These are phyloP conservation scores for Phytophthora foliorum DNA, from an alignment of 352 stramenopile genomes.

Conservation along the genomic window DNA sequence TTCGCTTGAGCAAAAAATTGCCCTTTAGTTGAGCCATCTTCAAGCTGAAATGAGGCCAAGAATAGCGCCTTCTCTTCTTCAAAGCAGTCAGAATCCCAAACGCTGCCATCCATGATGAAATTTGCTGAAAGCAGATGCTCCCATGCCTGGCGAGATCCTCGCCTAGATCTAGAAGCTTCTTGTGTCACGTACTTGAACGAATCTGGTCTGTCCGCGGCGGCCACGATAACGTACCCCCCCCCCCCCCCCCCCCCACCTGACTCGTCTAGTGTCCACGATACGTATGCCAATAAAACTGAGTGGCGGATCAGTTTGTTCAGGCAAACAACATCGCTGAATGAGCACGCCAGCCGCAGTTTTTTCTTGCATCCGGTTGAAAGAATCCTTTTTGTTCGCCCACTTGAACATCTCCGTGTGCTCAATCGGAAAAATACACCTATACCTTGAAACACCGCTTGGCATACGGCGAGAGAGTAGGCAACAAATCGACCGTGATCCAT, in stretches of 20 bases:
- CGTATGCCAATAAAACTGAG: neutral
- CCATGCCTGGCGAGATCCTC: neutral
- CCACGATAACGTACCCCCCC: conserved; percentile 7
- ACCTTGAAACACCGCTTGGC: conserved; percentile 8
- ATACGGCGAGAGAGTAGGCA: no score
- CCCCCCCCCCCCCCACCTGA: neutral
- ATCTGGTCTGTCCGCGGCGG: neutral
- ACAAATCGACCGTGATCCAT: neutral
- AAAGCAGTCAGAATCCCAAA: neutral
- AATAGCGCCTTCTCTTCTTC: no score
- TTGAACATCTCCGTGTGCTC: neutral
- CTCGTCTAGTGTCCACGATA: neutral
- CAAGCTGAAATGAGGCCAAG: no score
- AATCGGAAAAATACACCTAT: conserved; percentile 9
- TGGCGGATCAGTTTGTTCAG: conserved; percentile 9
- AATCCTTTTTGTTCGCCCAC: conserved; percentile 1
- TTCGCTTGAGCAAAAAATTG: no score
- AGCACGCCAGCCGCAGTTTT: neutral
- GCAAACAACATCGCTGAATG: conserved; percentile 9
- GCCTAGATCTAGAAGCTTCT: neutral
- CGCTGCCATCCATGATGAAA: neutral
- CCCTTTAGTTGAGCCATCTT: no score
- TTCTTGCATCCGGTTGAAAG: conserved; percentile 14
- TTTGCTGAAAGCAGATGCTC: neutral
- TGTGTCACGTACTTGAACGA: neutral